Percentiles rank a stretch among this genome's conserved stretches.
These are phyloP conservation scores for Linnemannia hyalina DNA, from an alignment of 192 early-diverging fungal species.

Conservation along the genomic window DNA sequence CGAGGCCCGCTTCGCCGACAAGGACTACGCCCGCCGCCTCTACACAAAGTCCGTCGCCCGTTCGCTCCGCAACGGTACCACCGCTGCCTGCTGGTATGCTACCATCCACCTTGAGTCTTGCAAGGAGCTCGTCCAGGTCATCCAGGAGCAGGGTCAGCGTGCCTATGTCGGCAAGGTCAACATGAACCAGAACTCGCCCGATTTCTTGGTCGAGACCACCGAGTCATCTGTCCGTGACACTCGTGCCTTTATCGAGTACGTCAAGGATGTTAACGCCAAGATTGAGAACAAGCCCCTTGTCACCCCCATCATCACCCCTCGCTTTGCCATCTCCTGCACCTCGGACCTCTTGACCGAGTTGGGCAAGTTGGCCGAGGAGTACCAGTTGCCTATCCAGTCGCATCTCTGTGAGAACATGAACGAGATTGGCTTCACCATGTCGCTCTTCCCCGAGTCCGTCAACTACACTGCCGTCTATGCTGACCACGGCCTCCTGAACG, in stretches of 20 bases:
- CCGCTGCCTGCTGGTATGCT: constrained; percentile 92
- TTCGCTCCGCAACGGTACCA: constrained; percentile 86
- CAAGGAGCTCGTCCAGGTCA: constrained; percentile 79
- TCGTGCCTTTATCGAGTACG: constrained; percentile 71
- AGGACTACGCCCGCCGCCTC: constrained; percentile 72
- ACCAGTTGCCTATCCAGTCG: constrained; percentile 90
- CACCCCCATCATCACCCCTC: constrained; percentile 90
- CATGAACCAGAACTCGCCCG: constrained; percentile 92
- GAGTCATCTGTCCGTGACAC: constrained; percentile 77
- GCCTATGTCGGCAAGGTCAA: constrained; percentile 96
- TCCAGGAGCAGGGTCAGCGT: constrained; percentile 87
- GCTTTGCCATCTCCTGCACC: constrained; percentile 92
- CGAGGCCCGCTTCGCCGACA: constrained; percentile 80
- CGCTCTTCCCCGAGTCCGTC: constrained; percentile 77
- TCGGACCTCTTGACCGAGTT: constrained; percentile 76
- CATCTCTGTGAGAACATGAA: constrained; percentile 88
- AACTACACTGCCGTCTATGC: constrained; percentile 88
- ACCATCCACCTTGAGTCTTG: constrained; percentile 88
- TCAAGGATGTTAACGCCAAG: constrained; percentile 49
- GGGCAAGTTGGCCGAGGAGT: constrained; percentile 76
- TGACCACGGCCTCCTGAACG: constrained; percentile 77
- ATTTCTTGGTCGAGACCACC: constrained; percentile 82
- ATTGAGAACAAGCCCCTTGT: constrained; percentile 60
- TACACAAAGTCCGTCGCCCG: constrained; percentile 79
- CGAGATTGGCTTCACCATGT: constrained; percentile 82